Conservation (phyloP, 257 asterid genomes). For the Ballota nigra region DNA sequence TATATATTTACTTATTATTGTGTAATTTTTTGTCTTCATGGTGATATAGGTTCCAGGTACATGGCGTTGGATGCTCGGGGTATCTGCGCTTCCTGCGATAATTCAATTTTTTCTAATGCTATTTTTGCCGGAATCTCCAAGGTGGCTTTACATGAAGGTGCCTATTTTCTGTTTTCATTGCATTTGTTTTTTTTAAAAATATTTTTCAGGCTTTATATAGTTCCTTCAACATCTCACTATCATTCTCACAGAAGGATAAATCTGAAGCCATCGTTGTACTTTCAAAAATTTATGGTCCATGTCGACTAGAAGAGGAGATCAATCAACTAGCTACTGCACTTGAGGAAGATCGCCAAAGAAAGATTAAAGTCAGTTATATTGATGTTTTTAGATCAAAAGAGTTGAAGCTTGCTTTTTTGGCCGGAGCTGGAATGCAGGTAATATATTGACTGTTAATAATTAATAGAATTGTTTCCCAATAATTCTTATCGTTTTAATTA, state of each 20-base stretch:
- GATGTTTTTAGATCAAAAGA: slow-evolving; percentile 72
- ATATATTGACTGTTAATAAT: background rate
- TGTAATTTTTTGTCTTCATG: slow-evolving; percentile 24
- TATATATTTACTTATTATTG: background rate
- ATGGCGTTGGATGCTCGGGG: slow-evolving; percentile 99
- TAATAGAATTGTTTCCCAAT: background rate
- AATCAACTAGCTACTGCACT: slow-evolving; percentile 75
- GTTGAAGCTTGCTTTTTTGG: slow-evolving; percentile 81
- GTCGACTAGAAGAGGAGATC: slow-evolving; percentile 76
- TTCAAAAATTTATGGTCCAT: slow-evolving; percentile 83
- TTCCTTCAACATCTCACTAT: background rate
- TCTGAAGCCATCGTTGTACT: slow-evolving; percentile 78
- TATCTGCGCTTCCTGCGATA: slow-evolving; percentile 76
- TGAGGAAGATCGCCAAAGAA: slow-evolving; percentile 69
- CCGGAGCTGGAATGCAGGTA: slow-evolving; percentile 96
- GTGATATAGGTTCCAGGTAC: slow-evolving; percentile 77
- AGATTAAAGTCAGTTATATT: slow-evolving; percentile 44
- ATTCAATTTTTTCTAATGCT: slow-evolving; percentile 77
- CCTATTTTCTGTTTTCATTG: slow-evolving; percentile 10
- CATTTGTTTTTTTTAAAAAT: slow-evolving; percentile 2
- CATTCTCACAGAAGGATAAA: slow-evolving; percentile 64
- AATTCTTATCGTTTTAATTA: background rate
- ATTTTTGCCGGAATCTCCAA: slow-evolving; percentile 91
- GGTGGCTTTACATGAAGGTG: slow-evolving; percentile 96
- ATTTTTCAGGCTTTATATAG: background rate